Evolutionary conservation across 164 flowering plant genomes (phyloP), one percentile per base, ranked within the genome.

Genomic region (Saururus chinensis): DNA sequence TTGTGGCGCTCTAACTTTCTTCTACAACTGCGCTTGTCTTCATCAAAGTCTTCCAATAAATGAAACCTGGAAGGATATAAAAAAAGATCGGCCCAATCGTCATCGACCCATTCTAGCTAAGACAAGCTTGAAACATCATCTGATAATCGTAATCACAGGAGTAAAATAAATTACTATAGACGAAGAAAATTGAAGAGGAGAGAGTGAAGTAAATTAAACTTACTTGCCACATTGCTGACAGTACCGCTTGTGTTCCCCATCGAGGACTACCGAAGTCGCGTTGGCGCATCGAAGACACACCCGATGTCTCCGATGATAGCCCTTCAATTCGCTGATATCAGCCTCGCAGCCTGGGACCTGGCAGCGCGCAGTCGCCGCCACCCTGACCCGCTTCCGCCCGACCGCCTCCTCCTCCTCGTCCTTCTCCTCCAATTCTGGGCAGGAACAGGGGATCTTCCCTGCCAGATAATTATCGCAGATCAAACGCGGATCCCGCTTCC

Each of bases 151-250:
- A 0, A 41, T 41, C 45, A 41, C 8, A 41, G 8, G 0, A 41
- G 12, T 9, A 9, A 8, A 41, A 41, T 41, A 8, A 9, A 41
- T 13, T 8, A 1, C 45, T 13, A 41, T 8, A 13, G 45, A 41
- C 12, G 45, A 8, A 9, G 45, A 41, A 41, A 41, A 41, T 41
- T 41, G 3, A 41, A 41, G 11, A 0, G 12, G 45, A 41, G 12
- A 13, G 12, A 41, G 45, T 13, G 45, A 41, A 41, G 8, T 41
- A 9, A 8, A 13, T 8, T 9, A 19, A 57, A 67, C 88, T 74
- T 75, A 87, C 95, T 85, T 87, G 66, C 91, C 96, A 71, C 96
- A 88, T 81, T 91, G 96, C 71, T 92, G 98, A 65, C 98, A 92
- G 53, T 92, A 92, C 62, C 98, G 77, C 76, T 84, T 89, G 40